Conservation (phyloP, 352 stramenopile genomes). For the Pythium sp. region DNA sequence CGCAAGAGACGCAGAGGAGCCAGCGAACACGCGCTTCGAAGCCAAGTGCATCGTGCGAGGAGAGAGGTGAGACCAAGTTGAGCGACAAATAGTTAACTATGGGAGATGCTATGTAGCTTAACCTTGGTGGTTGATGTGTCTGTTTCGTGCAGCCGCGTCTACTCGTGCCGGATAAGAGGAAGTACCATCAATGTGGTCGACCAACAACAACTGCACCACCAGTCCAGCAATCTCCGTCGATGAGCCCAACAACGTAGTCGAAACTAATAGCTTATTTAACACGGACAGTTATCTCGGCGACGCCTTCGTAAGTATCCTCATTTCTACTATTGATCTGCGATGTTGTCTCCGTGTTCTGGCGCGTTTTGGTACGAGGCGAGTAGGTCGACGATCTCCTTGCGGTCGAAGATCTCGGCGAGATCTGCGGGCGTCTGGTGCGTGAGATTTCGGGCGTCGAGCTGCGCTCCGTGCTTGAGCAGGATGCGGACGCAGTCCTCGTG, state of each 20-base stretch:
- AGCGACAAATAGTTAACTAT: background rate
- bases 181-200: slow-evolving; percentile 6
- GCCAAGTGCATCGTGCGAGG: slow-evolving; percentile 40
- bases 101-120: background rate
- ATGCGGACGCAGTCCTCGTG: slow-evolving; percentile 29
- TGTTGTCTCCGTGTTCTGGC: slow-evolving; percentile 2
- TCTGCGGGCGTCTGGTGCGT: slow-evolving; percentile 35
- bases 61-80: slow-evolving; percentile 31
- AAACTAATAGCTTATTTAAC: slow-evolving; percentile 1
- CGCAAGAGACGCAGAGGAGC: background rate
- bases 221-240: background rate
- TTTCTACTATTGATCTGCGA: background rate
- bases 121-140: background rate
- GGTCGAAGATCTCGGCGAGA: slow-evolving; percentile 41
- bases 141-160: background rate
- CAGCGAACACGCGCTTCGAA: slow-evolving; percentile 31
- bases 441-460: slow-evolving; percentile 21
- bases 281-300: background rate
- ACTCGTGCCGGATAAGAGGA: slow-evolving; percentile 10
- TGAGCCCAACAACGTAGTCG: background rate
- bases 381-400: slow-evolving; percentile 29
- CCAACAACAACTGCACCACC: background rate
- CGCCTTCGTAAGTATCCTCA: background rate
- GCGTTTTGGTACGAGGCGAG: slow-evolving; percentile 12
- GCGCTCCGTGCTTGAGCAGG: slow-evolving; percentile 30